Base-by-base conservation (phyloP, 768 basidiomycete genomes). In the Trichaptum fuscoviolaceum region DNA sequence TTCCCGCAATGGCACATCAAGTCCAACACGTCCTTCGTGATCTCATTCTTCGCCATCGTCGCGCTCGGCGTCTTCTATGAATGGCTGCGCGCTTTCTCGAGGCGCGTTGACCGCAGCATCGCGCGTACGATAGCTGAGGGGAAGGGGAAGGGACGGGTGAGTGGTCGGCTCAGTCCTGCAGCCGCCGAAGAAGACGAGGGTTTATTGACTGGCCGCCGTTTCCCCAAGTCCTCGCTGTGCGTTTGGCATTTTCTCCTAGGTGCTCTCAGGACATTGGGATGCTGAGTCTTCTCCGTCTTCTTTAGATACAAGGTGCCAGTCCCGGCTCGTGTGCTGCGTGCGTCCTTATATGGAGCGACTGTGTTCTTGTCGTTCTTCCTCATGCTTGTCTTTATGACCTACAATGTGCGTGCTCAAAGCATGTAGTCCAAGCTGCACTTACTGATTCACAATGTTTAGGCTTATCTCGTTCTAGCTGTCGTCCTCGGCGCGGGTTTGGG, bases 341-440 rank as follows among this genome's bases (percentile, higher is more conserved):
- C 93, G 7, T 70, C 74, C 1, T 74, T 93, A 42, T 96, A 96
- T 71, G 93, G 89, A n/a, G 76, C 81, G 4, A 86, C 86, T 2
- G 86, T 94, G 24, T 89, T 89, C 75, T 75, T 94, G 67, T 92
- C 92, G 36, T 92, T 91, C 82, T 93, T 93, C 84, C 85, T 94
- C 74, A 97, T 97, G 95, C 80, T 97, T 66, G 88, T 96, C 57
- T 95, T 94, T 77, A 96, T 97, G 95, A 96, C 95, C 5, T 97
- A 96, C 79, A 97, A 97, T 70, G 93, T 94, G 67, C 72, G 91
- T 79, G 12, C 26, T 30, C 35, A n/a, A 17, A 8, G 25, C 52
- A 26, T n/a, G 63, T 34, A 24, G n/a, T 36, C 59, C 35, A 35
- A 23, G 1, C 23, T 57, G 27, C 57, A 36, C 66, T 42, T 24